Evolutionary conservation across 106 monocot genomes (phyloP), one percentile per base, ranked within the genome.

Genomic region (Apostasia shenzhenica): DNA sequence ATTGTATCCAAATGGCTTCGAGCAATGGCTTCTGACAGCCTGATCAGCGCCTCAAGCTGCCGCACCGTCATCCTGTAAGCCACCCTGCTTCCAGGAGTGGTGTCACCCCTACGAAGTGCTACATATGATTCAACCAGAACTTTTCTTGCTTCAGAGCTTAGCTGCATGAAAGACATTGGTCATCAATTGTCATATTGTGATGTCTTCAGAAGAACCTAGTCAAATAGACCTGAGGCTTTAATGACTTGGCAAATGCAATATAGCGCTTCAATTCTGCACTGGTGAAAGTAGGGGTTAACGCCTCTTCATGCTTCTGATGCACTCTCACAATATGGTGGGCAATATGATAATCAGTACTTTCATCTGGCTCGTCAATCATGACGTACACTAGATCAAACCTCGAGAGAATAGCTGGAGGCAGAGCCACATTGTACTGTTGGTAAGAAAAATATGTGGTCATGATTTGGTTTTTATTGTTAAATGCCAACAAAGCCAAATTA

Each of bases 251-350:
- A 76, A 85, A 99, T 49, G 80, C 74, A 69, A 99, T 89, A 51
- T 92, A 99, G n/a, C 89, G 97, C 70, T 93, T 99, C 53, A 99
- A 67, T 66, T 99, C 84, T 72, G 97, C 83, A 52, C 77, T 85
- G 6, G 83, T 85, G 79, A 99, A 99, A 67, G 84, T 80, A 51
- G 97, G 97, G 71, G 92, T 76, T 73, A 99, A 85, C 44, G 97
- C 97, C 39, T 84, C 87, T 79, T 99, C 97, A 39, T 61, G 84
- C 70, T 89, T 90, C 73, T 99, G 97, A 82, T 85, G 97, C 70
- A 99, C 89, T 63, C 97, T 86, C 75, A 99, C 97, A 70, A 99
- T 99, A 69, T 99, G 97, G 63, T 92, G 92, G n/a, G 97, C 97
- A 47, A 99, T 92, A 66, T 85, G 89, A 61, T 99, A 99, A 61